phyloP scores from a whole-genome alignment of 768 basidiomycete species.

The Serpula lacrymans region DNA sequence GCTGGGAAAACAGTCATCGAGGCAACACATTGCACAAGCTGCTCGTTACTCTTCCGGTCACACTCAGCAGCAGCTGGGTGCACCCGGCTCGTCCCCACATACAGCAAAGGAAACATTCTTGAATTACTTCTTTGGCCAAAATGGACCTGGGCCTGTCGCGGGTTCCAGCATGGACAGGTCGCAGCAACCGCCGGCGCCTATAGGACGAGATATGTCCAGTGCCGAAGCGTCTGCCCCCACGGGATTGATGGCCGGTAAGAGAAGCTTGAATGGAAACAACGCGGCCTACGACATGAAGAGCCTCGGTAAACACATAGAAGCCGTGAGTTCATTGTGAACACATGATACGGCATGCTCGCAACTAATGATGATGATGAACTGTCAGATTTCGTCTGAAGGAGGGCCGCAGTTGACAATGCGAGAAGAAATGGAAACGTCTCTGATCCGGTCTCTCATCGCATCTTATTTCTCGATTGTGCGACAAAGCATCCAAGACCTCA shows the following conservation, averaged over 20 bases:
- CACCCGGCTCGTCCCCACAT: slow-evolving; percentile 39
- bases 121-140: slow-evolving; percentile 96
- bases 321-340: slow-evolving; percentile 54
- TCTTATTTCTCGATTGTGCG: slow-evolving; percentile 96
- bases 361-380: slow-evolving; percentile 8
- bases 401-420: slow-evolving; percentile 64
- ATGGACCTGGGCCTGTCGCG: slow-evolving; percentile 70
- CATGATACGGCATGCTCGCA: slow-evolving; percentile 5
- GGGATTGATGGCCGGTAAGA: slow-evolving; percentile 66
- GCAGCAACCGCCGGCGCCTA: slow-evolving; percentile 28
- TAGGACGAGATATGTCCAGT: slow-evolving; percentile 64
- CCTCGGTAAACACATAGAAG: slow-evolving; percentile 94
- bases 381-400: slow-evolving; percentile 57
- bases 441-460: slow-evolving; percentile 92
- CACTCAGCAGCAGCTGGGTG: slow-evolving; percentile 28
- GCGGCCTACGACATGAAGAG: slow-evolving; percentile 99
- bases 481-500: slow-evolving; percentile 93
- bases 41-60: slow-evolving; percentile 31
- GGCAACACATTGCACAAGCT: slow-evolving; percentile 22
- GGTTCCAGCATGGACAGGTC: slow-evolving; percentile 49
- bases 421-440: slow-evolving; percentile 95
- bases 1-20: slow-evolving; percentile 25
- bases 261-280: slow-evolving; percentile 66
- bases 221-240: slow-evolving; percentile 47
- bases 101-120: slow-evolving; percentile 88